Base-by-base conservation (phyloP, 257 asterid genomes). In the Ilex aquifolium region DNA sequence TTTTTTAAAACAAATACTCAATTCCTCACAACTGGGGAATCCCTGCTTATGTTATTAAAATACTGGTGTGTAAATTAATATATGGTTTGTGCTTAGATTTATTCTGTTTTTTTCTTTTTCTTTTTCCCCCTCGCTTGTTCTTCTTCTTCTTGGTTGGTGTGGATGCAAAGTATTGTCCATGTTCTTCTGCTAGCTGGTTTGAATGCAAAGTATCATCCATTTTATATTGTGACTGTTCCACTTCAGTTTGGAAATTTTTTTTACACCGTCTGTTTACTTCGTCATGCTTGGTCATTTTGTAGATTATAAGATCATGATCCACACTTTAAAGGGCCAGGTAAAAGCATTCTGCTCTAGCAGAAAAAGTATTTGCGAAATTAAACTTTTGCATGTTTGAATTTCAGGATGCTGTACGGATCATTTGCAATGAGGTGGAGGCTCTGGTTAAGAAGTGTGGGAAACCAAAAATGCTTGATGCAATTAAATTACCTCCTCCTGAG, bases 401-500 rank as follows among this genome's bases (percentile, higher is more conserved):
- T 66, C 88, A 91, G 97, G 82, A 89, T 58, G 97, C 97, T 66
- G 95, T 92, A 67, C 76, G 76, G 63, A 79, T 76, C 74, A 92
- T 92, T 73, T 87, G 95, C 77, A 67, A 67, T 59, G 95, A 79
- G 76, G 85, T 92, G 76, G 87, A 81, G 58, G 74, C 79, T 74
- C 74, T 92, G 61, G 99, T 87, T 87, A 78, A 82, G 85, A 85
- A 65, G 78, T 85, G 96, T 61, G 99, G 99, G 73, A 92, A 92
- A 74, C 85, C 85, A 56, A 92, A 92, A 82, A 76, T 89, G 97
- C 77, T 87, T 55, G 99, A 92, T 32, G 97, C 96, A 61, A 84
- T 92, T 76, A 82, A 76, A 74, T 77, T 92, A 69, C 99, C 99
- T 68, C 99, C 99, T 68, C 82, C 87, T 13, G 94, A 89, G 84